phyloP scores from a whole-genome alignment of 805 yeast species.

The Lipomyces japonicus region DNA sequence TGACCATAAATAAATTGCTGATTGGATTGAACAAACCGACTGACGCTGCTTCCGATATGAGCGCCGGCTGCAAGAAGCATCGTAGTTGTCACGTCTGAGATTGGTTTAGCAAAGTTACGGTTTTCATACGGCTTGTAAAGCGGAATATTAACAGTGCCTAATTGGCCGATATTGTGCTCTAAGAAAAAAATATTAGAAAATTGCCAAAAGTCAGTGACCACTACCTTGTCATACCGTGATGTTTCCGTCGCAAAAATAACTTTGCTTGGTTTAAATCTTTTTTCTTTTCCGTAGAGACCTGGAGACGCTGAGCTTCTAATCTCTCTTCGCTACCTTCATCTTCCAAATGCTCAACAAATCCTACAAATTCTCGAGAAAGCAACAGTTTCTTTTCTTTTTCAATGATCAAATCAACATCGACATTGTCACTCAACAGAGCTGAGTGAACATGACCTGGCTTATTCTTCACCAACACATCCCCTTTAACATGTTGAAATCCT shows the following conservation, averaged over 20 bases:
- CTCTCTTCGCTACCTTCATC: not conserved
- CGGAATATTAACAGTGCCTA: constrained; percentile 12
- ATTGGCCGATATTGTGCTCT: not conserved
- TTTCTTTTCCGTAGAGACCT: not conserved
- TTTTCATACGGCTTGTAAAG: constrained; percentile 12
- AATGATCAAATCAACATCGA: not conserved
- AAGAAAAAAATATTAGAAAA: not conserved
- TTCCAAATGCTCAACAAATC: not conserved
- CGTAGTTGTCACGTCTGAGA: constrained; percentile 55
- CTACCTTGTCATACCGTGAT: constrained; percentile 23
- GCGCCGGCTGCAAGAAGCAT: constrained; percentile 86
- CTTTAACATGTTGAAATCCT: not conserved
- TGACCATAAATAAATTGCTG: constrained; percentile 85
- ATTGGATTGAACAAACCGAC: constrained; percentile 58
- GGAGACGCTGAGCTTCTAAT: not conserved
- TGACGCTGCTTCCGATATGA: constrained; percentile 81
- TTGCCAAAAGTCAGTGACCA: not conserved
- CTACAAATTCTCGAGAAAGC: not conserved
- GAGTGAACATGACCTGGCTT: not conserved
- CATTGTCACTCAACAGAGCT: not conserved
- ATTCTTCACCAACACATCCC: not conserved
- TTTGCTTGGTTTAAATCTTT: constrained; percentile 4
- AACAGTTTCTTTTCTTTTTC: not conserved
- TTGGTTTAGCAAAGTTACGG: constrained; percentile 6
- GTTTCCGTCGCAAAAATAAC: constrained; percentile 20